Evolutionary conservation across 768 basidiomycete species (phyloP), one percentile per base, ranked within the genome.

Genomic region (Pleurotus djamor): DNA sequence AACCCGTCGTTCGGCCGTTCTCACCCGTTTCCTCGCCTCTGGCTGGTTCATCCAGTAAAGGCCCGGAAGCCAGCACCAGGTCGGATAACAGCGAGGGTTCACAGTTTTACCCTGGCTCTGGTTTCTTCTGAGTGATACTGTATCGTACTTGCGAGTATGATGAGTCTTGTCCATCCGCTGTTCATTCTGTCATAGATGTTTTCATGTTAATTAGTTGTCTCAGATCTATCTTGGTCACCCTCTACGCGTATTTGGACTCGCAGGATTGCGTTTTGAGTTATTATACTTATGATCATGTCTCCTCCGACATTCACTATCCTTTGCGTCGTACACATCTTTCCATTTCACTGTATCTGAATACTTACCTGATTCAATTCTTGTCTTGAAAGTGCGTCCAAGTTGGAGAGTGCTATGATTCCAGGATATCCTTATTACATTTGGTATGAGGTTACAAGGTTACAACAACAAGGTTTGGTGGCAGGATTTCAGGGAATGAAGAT

Each of bases 401-500:
- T 28, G 3, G 21, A 28, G 21, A 41, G 38, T 10, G 38, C 38
- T 1, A 41, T 41, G 38, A 41, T 41, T n/a, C 9, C 38, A n/a
- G n/a, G 38, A n/a, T n/a, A n/a, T 41, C 21, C 21, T 1, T 28
- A 28, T 28, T 28, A 28, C 21, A 28, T 28, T 28, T 28, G 21
- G 21, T 28, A 28, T 28, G 21, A 28, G 21, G 3, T 28, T 28
- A 28, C 21, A 28, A 1, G 21, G 21, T 28, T 28, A 28, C 21
- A 28, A 28, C 21, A 28, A 28, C 21, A 28, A 28, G 21, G 21
- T 28, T 28, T 28, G 3, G 21, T 28, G 38, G n/a, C 4, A n/a
- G 10, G 2, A n/a, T 10, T 63, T 63, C 63, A 80, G 34, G 79
- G 79, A 63, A 80, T 76, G 65, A 73, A 81, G 34, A 81, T 80